Percentiles rank a stretch among this genome's conserved stretches.
phyloP scores from a whole-genome alignment of 164 flowering plant genomes.

The Taxillus chinensis region DNA sequence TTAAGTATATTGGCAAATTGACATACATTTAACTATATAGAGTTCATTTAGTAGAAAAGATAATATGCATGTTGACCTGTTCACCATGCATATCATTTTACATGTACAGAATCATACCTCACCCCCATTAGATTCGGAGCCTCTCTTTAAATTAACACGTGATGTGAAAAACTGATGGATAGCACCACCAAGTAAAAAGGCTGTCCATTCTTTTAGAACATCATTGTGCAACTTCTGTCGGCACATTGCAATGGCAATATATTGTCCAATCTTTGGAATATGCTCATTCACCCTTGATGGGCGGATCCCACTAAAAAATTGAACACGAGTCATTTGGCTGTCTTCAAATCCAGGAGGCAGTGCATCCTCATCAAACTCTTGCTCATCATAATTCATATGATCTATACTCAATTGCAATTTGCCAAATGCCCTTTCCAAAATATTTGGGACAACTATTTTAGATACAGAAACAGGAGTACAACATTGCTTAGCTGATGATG shows the following conservation, averaged over 20 bases:
- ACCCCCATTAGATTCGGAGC: constrained; percentile 4
- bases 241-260: constrained; percentile 51
- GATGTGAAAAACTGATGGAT: constrained; percentile 24
- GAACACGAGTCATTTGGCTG: constrained; percentile 10
- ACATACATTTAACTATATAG: background rate
- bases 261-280: constrained; percentile 28
- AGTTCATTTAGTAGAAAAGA: background rate
- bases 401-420: constrained; percentile 18
- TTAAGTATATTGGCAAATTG: background rate
- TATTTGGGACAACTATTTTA: constrained; percentile 9
- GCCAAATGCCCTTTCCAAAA: constrained; percentile 30
- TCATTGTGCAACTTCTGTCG: constrained; percentile 65
- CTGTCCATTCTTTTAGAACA: constrained; percentile 50
- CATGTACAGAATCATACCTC: constrained; percentile 16
- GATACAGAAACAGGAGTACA: constrained; percentile 1
- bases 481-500: constrained; percentile 5
- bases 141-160: constrained; percentile 23
- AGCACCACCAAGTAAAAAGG: constrained; percentile 20
- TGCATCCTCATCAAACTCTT: constrained; percentile 28
- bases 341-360: constrained; percentile 56
- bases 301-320: constrained; percentile 16
- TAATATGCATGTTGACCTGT: background rate
- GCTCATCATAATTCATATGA: constrained; percentile 18
- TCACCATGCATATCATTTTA: background rate
- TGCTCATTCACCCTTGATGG: constrained; percentile 25